These are phyloP conservation scores for Leucogyrophana mollusca DNA, from an alignment of 768 basidiomycete genomes.

Conservation along the genomic window DNA sequence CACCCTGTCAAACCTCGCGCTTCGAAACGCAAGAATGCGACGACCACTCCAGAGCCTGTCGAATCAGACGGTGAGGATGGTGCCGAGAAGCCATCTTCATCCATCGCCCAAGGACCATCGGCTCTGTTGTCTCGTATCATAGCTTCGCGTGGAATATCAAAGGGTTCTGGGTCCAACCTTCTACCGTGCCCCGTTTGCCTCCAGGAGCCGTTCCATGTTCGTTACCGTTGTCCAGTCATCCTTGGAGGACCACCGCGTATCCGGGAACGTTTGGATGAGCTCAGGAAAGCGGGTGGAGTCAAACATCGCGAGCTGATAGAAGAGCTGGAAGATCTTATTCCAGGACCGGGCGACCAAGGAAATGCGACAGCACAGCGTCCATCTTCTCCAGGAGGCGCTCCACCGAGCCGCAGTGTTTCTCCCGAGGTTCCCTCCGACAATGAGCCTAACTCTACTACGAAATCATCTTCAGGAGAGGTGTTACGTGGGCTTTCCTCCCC, in stretches of 20 bases:
- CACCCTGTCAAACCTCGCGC: too few relatives aligned
- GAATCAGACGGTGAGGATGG: not conserved
- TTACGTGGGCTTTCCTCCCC: conserved; percentile 1
- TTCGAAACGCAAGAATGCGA: too few relatives aligned
- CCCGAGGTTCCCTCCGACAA: too few relatives aligned
- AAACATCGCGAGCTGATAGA: conserved; percentile 32
- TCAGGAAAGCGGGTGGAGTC: conserved; percentile 27
- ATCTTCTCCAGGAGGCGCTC: not conserved
- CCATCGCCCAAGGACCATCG: not conserved
- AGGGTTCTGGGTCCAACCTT: conserved; percentile 4
- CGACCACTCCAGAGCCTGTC: too few relatives aligned
- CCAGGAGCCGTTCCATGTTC: conserved; percentile 42
- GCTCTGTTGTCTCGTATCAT: too few relatives aligned
- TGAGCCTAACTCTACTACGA: too few relatives aligned
- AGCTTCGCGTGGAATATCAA: not conserved
- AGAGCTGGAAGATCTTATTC: conserved; percentile 37
- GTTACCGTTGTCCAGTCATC: conserved; percentile 49
- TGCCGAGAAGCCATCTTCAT: not conserved
- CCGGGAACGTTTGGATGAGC: conserved; percentile 43
- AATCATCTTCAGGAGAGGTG: too few relatives aligned
- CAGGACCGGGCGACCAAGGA: conserved; percentile 28
- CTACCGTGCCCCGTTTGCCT: conserved; percentile 46
- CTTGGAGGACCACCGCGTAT: conserved; percentile 41
- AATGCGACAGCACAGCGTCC: not conserved
- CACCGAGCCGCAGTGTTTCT: too few relatives aligned